Evolutionary conservation across 2,329 filamentous ascomycete genomes (phyloP).

Genomic region (Trichoderma breve): DNA sequence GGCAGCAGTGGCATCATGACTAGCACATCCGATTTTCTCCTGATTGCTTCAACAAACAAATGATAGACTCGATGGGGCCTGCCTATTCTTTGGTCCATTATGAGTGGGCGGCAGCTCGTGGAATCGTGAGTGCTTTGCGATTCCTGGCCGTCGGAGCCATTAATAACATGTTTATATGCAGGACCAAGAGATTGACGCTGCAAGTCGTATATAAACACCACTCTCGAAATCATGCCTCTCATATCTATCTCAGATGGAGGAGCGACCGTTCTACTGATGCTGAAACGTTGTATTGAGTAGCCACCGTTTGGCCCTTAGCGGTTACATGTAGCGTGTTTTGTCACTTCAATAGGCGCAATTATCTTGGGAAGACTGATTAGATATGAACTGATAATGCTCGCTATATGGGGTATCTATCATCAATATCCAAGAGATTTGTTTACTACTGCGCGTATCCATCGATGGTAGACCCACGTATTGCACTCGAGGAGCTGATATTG

Average conservation of each 20-base stretch:
- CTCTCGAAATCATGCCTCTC: background rate
- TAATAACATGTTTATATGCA: background rate
- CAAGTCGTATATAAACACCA: background rate
- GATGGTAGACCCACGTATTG: background rate
- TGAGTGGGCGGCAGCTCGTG: background rate
- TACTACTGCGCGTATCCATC: background rate
- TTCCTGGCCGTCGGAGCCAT: background rate
- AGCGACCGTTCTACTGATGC: background rate
- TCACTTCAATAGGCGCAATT: background rate
- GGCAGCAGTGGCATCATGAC: background rate
- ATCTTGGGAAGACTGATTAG: background rate
- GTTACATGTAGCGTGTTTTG: background rate
- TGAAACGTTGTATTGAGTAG: background rate
- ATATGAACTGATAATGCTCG: background rate
- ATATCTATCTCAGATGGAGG: background rate
- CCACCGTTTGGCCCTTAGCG: background rate
- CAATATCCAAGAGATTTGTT: background rate
- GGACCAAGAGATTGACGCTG: too few species aligned
- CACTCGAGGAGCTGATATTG: background rate
- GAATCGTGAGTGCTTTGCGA: background rate
- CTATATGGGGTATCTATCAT: too few species aligned
- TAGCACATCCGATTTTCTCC: background rate
- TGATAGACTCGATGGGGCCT: background rate
- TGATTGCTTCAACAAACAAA: background rate
- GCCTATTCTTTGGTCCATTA: background rate